Percentiles rank a stretch among this genome's conserved stretches.
Evolutionary conservation across 2,329 filamentous ascomycete genomes (phyloP).

Genomic region (Apiospora kogelbergensis): DNA sequence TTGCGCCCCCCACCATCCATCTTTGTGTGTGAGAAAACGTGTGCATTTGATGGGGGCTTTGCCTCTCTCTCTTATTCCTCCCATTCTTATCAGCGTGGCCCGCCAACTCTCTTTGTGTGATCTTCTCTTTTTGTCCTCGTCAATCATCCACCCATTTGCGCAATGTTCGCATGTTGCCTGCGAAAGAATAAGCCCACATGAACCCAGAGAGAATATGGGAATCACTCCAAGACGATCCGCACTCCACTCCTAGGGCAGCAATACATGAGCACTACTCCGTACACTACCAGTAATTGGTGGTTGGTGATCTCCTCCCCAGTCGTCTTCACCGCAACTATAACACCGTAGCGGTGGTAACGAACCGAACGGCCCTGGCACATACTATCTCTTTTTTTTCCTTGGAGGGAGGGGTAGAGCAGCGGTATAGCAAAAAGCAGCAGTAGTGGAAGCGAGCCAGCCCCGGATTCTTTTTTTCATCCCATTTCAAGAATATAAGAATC

Average conservation of each 20-base stretch:
- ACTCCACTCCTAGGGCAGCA: constrained; percentile 2
- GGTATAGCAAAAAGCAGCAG: not conserved
- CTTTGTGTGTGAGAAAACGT: not conserved
- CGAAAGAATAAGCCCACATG: not conserved
- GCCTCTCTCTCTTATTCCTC: not conserved
- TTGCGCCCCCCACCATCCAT: not conserved
- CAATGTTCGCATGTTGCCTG: not conserved
- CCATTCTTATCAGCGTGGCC: not conserved
- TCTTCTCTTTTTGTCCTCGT: not conserved
- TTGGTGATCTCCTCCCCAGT: not conserved
- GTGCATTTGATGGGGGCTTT: not conserved
- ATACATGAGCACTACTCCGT: not conserved
- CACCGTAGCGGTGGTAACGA: not conserved
- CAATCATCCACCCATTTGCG: not conserved
- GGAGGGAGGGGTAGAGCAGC: not conserved
- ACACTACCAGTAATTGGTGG: constrained; percentile 2
- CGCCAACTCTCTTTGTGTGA: not conserved
- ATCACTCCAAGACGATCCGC: not conserved
- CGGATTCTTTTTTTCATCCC: not conserved
- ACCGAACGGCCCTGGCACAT: not conserved
- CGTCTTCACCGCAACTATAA: not conserved
- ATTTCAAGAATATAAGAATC: not conserved
- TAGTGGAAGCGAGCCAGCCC: not conserved
- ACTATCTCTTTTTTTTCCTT: not conserved
- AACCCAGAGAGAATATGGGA: not conserved